Evolutionary conservation across 768 basidiomycete genomes (phyloP).

Genomic region (Trametes gibbosa): DNA sequence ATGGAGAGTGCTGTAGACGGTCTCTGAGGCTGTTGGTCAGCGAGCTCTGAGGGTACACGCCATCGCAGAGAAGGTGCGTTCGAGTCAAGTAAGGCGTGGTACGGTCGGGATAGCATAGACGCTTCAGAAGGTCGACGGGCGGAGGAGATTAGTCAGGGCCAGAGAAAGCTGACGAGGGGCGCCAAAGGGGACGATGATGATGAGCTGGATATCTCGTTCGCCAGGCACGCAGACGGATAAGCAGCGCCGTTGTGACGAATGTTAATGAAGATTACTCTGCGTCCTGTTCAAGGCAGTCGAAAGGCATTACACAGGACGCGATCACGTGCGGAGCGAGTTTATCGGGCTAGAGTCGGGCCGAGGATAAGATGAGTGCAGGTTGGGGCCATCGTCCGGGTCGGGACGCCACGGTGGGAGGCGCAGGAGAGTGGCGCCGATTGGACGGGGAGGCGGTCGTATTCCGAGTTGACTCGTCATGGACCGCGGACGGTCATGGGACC

Average conservation of each 20-base stretch:
- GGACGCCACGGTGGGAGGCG: conserved; percentile 1
- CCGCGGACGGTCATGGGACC: conserved; percentile 1
- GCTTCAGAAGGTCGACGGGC: not conserved
- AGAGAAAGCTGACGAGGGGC: not conserved
- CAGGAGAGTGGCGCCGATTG: not conserved
- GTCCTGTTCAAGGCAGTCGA: not conserved
- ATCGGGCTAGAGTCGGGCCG: conserved; percentile 11
- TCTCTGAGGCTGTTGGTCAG: not conserved
- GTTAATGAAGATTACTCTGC: conserved; percentile 4
- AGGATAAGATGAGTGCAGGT: not conserved
- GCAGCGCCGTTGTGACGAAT: not conserved
- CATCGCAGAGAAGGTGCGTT: not conserved
- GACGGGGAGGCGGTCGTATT: conserved; percentile 2
- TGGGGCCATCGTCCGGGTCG: too few relatives aligned
- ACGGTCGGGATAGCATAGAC: not conserved
- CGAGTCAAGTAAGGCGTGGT: not conserved
- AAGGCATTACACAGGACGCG: not conserved
- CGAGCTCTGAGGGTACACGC: not conserved
- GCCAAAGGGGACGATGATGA: not conserved
- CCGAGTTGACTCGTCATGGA: conserved; percentile 15
- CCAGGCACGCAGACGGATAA: not conserved
- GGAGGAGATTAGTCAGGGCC: conserved; percentile 1
- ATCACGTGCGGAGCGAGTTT: conserved; percentile 10
- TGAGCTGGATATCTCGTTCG: not conserved
- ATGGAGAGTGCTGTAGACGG: not conserved